Conservation (phyloP, 352 stramenopile species). For the Globisporangium paroecandrum region DNA sequence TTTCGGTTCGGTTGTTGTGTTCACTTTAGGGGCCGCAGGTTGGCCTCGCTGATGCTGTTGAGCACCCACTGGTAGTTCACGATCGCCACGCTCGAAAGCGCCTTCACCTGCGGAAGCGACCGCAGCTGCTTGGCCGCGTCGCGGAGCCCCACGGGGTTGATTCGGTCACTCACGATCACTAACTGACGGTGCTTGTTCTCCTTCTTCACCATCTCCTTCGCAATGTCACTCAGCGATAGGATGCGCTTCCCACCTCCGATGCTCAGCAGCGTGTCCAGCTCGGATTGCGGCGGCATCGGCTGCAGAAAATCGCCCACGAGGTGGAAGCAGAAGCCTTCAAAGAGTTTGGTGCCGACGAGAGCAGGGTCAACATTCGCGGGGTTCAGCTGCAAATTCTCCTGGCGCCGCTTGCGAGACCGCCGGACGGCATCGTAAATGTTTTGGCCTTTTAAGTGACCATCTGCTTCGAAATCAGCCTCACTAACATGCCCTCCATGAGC, state of each 20-base stretch:
- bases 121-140: slow-evolving; percentile 39
- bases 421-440: slow-evolving; percentile 50
- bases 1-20: not conserved
- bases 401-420: slow-evolving; percentile 35
- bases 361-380: slow-evolving; percentile 18
- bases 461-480: slow-evolving; percentile 52
- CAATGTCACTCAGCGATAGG: slow-evolving; percentile 48
- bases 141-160: slow-evolving; percentile 56
- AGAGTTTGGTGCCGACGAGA: slow-evolving; percentile 63
- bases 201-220: slow-evolving; percentile 42
- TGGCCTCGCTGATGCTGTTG: slow-evolving; percentile 82
- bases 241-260: slow-evolving; percentile 65
- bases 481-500: slow-evolving; percentile 30
- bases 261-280: slow-evolving; percentile 64
- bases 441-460: slow-evolving; percentile 57
- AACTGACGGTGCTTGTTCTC: slow-evolving; percentile 47
- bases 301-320: slow-evolving; percentile 74
- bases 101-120: slow-evolving; percentile 36
- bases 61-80: slow-evolving; percentile 87
- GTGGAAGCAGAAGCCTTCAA: slow-evolving; percentile 65
- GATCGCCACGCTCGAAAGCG: slow-evolving; percentile 37
- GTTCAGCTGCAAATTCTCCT: slow-evolving; percentile 34
- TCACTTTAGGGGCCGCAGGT: slow-evolving; percentile 38
- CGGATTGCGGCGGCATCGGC: slow-evolving; percentile 62
- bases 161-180: slow-evolving; percentile 74